These are phyloP conservation scores for Atkinsonella hypoxylon DNA, from an alignment of 2,329 filamentous ascomycete species.

Conservation along the genomic window DNA sequence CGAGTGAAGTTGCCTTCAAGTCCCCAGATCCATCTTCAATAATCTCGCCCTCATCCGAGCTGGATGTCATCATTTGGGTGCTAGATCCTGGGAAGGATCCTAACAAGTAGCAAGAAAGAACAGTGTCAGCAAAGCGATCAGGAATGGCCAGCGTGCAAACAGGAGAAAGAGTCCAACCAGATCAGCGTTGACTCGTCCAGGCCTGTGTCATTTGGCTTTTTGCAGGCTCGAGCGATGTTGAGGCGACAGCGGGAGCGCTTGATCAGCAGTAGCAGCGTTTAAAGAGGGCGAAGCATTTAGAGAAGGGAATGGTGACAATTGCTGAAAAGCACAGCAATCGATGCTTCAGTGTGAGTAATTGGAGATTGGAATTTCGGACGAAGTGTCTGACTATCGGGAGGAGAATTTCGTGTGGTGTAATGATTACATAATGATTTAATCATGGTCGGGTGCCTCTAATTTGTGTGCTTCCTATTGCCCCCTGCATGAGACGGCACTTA, in stretches of 20 bases:
- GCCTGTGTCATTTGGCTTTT: constrained; percentile 17
- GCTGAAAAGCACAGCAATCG: neutral
- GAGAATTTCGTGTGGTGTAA: neutral
- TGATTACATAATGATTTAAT: constrained; percentile 2
- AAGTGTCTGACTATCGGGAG: neutral
- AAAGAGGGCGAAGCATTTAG: neutral
- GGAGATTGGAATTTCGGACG: neutral
- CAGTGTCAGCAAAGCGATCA: constrained; percentile 25
- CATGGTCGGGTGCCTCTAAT: too few species aligned
- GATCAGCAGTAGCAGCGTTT: neutral
- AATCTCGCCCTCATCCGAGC: constrained; percentile 82
- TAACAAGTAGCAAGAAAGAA: constrained; percentile 3
- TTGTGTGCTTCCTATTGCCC: too few species aligned
- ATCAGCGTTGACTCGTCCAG: constrained; percentile 26
- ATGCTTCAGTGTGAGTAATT: neutral
- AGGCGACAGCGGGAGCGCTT: neutral
- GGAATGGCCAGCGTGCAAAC: constrained; percentile 16
- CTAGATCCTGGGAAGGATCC: constrained; percentile 8
- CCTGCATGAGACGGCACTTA: too few species aligned
- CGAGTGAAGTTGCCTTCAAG: constrained; percentile 80
- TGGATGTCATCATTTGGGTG: constrained; percentile 30
- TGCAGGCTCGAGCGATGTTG: constrained; percentile 2
- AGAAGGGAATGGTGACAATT: neutral
- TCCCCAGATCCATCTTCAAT: constrained; percentile 54
- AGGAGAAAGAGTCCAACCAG: constrained; percentile 30